Conservation (phyloP, 257 asterid species). For the Leptodermis oblonga region DNA sequence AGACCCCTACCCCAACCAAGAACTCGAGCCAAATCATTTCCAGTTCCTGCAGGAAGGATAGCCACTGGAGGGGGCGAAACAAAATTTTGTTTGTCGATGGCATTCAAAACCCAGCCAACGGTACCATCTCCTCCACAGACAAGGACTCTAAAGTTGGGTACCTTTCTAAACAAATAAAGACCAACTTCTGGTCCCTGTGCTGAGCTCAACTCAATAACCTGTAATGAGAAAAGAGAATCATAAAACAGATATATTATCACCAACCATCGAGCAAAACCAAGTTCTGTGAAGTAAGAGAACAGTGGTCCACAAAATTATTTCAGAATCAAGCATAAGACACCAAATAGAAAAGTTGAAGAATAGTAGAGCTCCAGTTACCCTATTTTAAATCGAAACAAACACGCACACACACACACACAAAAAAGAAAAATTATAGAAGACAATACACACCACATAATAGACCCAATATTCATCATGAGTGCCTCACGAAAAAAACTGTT, state of each 20-base stretch:
- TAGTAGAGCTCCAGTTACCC: no score
- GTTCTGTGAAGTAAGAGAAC: background rate
- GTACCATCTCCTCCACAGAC: slow-evolving; percentile 99
- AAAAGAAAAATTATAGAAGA: no score
- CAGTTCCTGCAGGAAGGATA: slow-evolving; percentile 99
- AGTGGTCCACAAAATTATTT: background rate
- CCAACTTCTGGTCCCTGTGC: slow-evolving; percentile 91
- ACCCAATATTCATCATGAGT: background rate
- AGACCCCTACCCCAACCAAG: slow-evolving; percentile 97
- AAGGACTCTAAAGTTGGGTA: slow-evolving; percentile 86
- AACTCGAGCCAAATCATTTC: slow-evolving; percentile 98
- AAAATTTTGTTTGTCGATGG: slow-evolving; percentile 82
- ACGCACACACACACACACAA: no score
- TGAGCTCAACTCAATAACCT: slow-evolving; percentile 89
- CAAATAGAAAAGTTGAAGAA: no score
- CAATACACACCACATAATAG: background rate
- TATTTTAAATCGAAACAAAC: no score
- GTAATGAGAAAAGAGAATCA: slow-evolving; percentile 15
- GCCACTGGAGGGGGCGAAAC: slow-evolving; percentile 99
- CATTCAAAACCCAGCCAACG: slow-evolving; percentile 91
- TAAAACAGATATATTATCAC: background rate
- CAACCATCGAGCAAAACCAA: background rate
- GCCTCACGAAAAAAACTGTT: background rate
- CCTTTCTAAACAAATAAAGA: slow-evolving; percentile 73
- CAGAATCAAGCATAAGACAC: no score